Evolutionary conservation across 805 yeast species (phyloP).

Genomic region (Candida michaelii): DNA sequence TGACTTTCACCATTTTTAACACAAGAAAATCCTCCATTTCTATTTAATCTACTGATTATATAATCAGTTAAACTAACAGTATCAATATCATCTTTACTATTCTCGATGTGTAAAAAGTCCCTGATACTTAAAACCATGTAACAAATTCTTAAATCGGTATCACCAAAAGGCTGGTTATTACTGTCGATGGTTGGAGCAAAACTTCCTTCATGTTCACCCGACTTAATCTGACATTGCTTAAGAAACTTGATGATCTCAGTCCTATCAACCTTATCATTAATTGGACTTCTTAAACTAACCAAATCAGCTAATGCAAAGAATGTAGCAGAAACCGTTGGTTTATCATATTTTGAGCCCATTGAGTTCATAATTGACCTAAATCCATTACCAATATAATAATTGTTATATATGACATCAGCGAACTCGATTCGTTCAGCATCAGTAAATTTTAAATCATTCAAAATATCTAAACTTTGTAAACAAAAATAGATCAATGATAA

Average conservation of each 20-base stretch:
- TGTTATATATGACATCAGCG: conserved; percentile 44
- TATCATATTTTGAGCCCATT: conserved; percentile 42
- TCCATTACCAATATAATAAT: conserved; percentile 43
- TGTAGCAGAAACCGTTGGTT: conserved; percentile 72
- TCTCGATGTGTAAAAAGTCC: conserved; percentile 42
- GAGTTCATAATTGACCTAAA: conserved; percentile 57
- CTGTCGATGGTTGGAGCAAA: conserved; percentile 32
- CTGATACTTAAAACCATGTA: conserved; percentile 72
- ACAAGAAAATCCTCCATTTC: conserved; percentile 75
- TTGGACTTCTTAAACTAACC: conserved; percentile 48
- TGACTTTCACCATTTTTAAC: conserved; percentile 62
- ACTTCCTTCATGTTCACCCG: conserved; percentile 32
- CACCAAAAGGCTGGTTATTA: conserved; percentile 47
- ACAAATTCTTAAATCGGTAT: conserved; percentile 69
- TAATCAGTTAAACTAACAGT: conserved; percentile 36
- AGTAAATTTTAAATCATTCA: conserved; percentile 19
- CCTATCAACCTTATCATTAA: conserved; percentile 29
- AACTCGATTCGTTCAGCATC: conserved; percentile 20
- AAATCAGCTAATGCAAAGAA: conserved; percentile 67
- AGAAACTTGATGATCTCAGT: conserved; percentile 60
- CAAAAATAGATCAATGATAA: conserved; percentile 72
- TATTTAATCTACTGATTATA: conserved; percentile 27
- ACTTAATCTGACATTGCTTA: conserved; percentile 50
- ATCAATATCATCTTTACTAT: conserved; percentile 42
- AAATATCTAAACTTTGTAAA: conserved; percentile 56